Evolutionary conservation across 2,329 filamentous ascomycete species (phyloP).

Genomic region (Alternaria conjuncta): DNA sequence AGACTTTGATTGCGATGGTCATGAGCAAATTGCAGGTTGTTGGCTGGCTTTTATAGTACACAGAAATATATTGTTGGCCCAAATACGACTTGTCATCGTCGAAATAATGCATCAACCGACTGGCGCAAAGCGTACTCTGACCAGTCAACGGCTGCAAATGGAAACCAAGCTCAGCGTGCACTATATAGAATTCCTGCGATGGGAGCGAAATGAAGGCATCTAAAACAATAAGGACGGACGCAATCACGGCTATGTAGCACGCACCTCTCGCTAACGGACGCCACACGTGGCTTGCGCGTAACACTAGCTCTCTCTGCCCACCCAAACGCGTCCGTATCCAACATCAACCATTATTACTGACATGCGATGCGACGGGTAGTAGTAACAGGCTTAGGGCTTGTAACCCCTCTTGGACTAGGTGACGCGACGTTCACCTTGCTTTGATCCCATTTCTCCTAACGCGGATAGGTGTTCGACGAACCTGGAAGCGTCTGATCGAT

Average conservation of each 20-base stretch:
- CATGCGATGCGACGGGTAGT: constrained; percentile 59
- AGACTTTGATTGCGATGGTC: background rate
- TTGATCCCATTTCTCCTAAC: background rate
- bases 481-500: constrained; percentile 82
- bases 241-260: background rate
- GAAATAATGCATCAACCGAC: background rate
- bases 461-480: constrained; percentile 67
- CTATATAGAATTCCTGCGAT: background rate
- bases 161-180: background rate
- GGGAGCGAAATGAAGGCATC: background rate
- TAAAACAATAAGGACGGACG: background rate
- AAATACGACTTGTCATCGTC: background rate
- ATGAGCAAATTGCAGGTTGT: background rate
- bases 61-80: background rate
- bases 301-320: constrained; percentile 1
- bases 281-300: constrained; percentile 22
- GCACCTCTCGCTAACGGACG: constrained; percentile 2
- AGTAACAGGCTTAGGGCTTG: constrained; percentile 57
- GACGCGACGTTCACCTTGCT: background rate
- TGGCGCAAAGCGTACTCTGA: background rate
- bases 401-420: constrained; percentile 78
- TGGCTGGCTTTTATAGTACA: background rate
- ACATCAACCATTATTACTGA: constrained; percentile 33
- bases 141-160: background rate
- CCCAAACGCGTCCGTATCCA: background rate